Conservation (phyloP, 192 early-diverging fungal genomes). For the Obelidium mucronatum region DNA sequence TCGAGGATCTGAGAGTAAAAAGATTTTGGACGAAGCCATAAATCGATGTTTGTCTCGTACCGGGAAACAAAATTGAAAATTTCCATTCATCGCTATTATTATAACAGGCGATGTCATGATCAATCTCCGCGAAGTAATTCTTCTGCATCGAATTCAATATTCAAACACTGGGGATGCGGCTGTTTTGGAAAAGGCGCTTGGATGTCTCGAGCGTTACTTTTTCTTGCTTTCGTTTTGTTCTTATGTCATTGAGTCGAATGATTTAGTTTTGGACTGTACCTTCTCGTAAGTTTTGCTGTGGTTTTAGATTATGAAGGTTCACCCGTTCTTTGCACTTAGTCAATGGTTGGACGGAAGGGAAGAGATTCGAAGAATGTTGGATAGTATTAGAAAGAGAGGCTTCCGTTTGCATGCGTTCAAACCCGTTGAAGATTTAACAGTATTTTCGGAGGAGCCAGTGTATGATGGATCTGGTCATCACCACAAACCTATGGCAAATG, state of each 20-base stretch:
- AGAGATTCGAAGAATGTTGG: slow-evolving; percentile 65
- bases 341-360: slow-evolving; percentile 44
- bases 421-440: slow-evolving; percentile 65
- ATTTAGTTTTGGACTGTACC: slow-evolving; percentile 5
- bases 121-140: slow-evolving; percentile 66
- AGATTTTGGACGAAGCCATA: slow-evolving; percentile 60
- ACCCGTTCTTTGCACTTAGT: neutral
- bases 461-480: neutral
- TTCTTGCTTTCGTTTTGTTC: slow-evolving; percentile 62
- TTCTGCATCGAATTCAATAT: slow-evolving; percentile 64
- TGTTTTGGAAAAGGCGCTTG: slow-evolving; percentile 52
- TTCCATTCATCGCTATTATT: slow-evolving; percentile 30
- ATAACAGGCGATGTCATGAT: slow-evolving; percentile 59
- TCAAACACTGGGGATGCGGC: slow-evolving; percentile 46
- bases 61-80: no score
- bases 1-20: slow-evolving; percentile 55
- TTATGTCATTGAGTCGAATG: slow-evolving; percentile 54
- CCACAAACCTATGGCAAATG: slow-evolving; percentile 43
- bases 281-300: slow-evolving; percentile 7
- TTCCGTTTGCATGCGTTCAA: slow-evolving; percentile 58
- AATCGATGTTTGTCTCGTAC: slow-evolving; percentile 52
- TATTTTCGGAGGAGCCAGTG: slow-evolving; percentile 37
- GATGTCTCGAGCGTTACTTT: slow-evolving; percentile 66
- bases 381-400: slow-evolving; percentile 51
- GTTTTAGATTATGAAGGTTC: no score